phyloP scores from a whole-genome alignment of 805 yeast species.

The Teunomyces funiuensis region DNA sequence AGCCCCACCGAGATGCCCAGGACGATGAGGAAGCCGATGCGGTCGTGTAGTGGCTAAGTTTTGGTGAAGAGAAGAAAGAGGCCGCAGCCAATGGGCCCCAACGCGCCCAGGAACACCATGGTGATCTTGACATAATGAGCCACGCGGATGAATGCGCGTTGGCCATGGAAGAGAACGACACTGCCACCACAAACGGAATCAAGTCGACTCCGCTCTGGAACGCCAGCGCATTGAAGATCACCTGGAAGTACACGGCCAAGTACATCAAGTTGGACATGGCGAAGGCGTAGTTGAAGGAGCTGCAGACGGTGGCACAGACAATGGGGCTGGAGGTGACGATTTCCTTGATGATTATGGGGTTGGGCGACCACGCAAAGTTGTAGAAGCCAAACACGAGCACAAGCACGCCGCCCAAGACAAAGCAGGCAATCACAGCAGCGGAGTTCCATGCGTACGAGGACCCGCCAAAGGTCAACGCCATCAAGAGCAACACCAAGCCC shows the following conservation, averaged over 20 bases:
- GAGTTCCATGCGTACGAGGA: conserved; percentile 52
- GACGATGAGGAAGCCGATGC: conserved; percentile 35
- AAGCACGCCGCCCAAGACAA: conserved; percentile 46
- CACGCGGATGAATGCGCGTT: conserved; percentile 29
- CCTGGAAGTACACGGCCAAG: conserved; percentile 41
- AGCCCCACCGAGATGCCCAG: conserved; percentile 37
- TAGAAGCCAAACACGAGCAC: conserved; percentile 35
- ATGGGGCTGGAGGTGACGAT: conserved; percentile 39
- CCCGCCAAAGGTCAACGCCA: conserved; percentile 59
- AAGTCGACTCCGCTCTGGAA: conserved; percentile 39
- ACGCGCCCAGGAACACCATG: conserved; percentile 27
- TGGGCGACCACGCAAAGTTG: conserved; percentile 41
- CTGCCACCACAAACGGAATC: conserved; percentile 35
- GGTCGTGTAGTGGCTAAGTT: conserved; percentile 19
- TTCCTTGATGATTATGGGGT: conserved; percentile 48
- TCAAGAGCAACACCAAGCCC: conserved; percentile 45
- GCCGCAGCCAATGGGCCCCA: conserved; percentile 37
- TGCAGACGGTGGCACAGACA: conserved; percentile 35
- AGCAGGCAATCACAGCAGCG: conserved; percentile 49
- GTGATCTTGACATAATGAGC: conserved; percentile 33
- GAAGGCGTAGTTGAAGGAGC: conserved; percentile 34
- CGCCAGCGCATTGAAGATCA: conserved; percentile 33
- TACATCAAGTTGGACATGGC: conserved; percentile 39
- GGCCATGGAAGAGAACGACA: conserved; percentile 29
- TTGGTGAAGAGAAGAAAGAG: conserved; percentile 27